Conservation (phyloP, 1,139 yeast genomes). For the Kurtzmaniella natalensis region DNA sequence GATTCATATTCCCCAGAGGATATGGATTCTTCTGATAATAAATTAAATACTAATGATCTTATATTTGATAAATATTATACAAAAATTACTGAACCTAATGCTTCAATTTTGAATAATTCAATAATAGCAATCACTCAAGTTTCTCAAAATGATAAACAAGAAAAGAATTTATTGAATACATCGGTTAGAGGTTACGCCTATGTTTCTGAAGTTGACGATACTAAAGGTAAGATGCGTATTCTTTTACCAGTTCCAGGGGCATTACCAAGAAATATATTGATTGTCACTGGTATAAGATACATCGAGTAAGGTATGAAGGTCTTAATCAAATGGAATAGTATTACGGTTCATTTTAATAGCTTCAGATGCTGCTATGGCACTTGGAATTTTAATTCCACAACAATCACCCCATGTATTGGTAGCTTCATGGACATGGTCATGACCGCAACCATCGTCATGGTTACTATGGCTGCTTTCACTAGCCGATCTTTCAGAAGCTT, state of each 20-base stretch:
- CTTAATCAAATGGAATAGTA: slow-evolving; percentile 69
- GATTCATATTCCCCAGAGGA: slow-evolving; percentile 36
- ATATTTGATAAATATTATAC: slow-evolving; percentile 31
- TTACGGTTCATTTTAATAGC: slow-evolving; percentile 35
- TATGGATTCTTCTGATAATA: slow-evolving; percentile 16
- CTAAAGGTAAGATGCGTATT: slow-evolving; percentile 64
- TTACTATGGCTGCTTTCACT: too few relatives aligned
- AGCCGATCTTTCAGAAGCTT: slow-evolving; percentile 23
- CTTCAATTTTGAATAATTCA: slow-evolving; percentile 63
- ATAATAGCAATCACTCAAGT: slow-evolving; percentile 72
- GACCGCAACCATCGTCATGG: slow-evolving; percentile 27
- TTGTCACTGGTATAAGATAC: slow-evolving; percentile 29
- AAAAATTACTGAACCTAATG: slow-evolving; percentile 40
- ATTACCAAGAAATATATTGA: slow-evolving; percentile 50
- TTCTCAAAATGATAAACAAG: slow-evolving; percentile 43
- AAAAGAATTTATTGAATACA: slow-evolving; percentile 49
- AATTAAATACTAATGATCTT: slow-evolving; percentile 23
- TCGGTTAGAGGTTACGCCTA: slow-evolving; percentile 65
- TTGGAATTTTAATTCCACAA: slow-evolving; percentile 94
- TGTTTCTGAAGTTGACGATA: slow-evolving; percentile 54
- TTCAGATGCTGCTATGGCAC: slow-evolving; percentile 87
- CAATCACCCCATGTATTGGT: slow-evolving; percentile 91
- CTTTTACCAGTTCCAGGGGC: slow-evolving; percentile 86
- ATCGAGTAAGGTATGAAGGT: slow-evolving; percentile 16
- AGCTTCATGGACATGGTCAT: slow-evolving; percentile 31